Base-by-base conservation (phyloP, 495 filamentous ascomycete genomes). In the Cercophora scortea region DNA sequence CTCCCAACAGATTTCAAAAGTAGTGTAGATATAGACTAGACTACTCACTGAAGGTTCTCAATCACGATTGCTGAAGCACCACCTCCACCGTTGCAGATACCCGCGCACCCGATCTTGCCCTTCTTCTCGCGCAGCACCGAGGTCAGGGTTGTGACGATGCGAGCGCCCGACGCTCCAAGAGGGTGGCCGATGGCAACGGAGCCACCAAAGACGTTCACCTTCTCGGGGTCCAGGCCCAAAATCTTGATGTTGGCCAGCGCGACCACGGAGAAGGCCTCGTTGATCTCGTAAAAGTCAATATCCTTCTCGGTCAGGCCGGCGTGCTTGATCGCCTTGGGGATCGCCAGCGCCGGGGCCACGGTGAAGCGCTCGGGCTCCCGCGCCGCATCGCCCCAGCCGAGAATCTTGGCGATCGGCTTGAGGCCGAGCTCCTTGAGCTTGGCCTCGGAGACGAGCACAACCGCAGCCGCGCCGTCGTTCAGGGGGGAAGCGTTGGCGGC, bases 1-100 rank as follows among this genome's bases (percentile, higher is more conserved):
- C n/a, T 11, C n/a, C 16, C 17, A 15, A 36, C n/a, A 18, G 12
- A 42, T 51, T 13, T 54, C 11, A 44, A 33, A 33, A 40, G n/a
- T 40, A 3, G 36, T 32, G 16, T 34, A 44, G 18, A 8, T n/a
- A 41, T 25, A 8, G 12, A 19, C n/a, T n/a, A 17, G n/a, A 42
- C 9, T 33, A 69, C 66, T 76, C 65, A 77, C 65, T 74, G 70
- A 58, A 82, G 59, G 57, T 68, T 80, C 76, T 98, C 92, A 60
- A 98, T 76, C 47, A 98, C 87, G 52, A 98, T 72, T 45, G 94
- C 91, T 62, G 84, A 88, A 39, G 93, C 93, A 60, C 93, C 93
- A 59, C 93, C 93, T 40, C 93, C 93, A 52, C 93, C 93, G 73
- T 98, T 98, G 81, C 93, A 98, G 63, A 98, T 98, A 41, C 91